These are phyloP conservation scores for Apiosordaria backusii DNA, from an alignment of 495 filamentous ascomycete species.

Conservation along the genomic window DNA sequence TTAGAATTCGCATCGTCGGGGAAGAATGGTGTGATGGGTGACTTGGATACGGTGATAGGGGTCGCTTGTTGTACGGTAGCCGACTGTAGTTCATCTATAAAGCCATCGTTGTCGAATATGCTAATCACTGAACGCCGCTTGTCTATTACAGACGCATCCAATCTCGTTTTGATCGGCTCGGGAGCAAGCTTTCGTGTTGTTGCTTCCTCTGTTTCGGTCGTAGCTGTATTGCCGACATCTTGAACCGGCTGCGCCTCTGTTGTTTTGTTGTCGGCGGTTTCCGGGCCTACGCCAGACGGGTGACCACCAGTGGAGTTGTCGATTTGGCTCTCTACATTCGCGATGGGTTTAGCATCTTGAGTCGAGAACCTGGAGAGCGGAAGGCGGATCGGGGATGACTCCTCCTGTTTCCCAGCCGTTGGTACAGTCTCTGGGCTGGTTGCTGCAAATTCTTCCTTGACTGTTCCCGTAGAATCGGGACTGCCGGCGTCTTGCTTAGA, in stretches of 20 bases:
- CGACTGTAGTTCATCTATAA: slow-evolving; percentile 83
- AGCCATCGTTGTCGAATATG: slow-evolving; percentile 75
- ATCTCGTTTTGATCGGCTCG: slow-evolving; percentile 55
- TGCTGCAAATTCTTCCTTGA: background rate
- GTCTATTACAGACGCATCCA: slow-evolving; percentile 39
- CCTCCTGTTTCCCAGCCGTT: background rate
- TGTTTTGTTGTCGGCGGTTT: slow-evolving; percentile 15
- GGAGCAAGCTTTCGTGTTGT: slow-evolving; percentile 38
- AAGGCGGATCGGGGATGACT: slow-evolving; percentile 30
- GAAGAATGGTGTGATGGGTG: slow-evolving; percentile 69
- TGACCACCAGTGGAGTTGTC: background rate
- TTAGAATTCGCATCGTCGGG: slow-evolving; percentile 40
- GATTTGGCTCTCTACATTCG: background rate
- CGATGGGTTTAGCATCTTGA: slow-evolving; percentile 8
- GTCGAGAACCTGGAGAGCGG: slow-evolving; percentile 49
- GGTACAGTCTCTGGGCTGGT: background rate
- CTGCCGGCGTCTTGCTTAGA: background rate
- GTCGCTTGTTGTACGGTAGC: slow-evolving; percentile 81
- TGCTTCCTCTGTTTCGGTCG: background rate
- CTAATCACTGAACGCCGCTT: slow-evolving; percentile 59
- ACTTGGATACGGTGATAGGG: slow-evolving; percentile 76
- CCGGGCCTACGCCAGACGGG: background rate
- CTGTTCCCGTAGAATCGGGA: background rate
- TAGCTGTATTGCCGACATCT: slow-evolving; percentile 2
- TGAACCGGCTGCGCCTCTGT: slow-evolving; percentile 2